Conservation (phyloP, 2,329 filamentous ascomycete species). For the Ophiostoma ulmi region DNA sequence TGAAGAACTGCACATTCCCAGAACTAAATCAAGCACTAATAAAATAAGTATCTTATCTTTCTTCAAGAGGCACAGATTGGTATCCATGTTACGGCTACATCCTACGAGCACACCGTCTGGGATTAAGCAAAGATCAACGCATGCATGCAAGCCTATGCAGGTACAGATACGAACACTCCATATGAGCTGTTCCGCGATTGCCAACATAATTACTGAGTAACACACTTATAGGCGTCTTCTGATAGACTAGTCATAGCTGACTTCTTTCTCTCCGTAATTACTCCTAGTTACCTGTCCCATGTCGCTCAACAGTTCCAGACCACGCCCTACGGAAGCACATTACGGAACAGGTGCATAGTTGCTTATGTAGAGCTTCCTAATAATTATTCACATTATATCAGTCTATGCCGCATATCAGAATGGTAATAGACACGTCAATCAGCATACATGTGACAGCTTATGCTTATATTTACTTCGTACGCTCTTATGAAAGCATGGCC, state of each 20-base stretch:
- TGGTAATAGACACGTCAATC: neutral
- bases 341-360: neutral
- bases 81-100: neutral
- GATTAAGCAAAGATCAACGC: neutral
- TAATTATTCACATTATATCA: neutral
- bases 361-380: neutral
- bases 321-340: neutral
- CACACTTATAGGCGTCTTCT: neutral
- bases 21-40: too few species aligned
- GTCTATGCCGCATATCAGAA: neutral
- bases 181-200: neutral
- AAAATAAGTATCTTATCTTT: too few species aligned
- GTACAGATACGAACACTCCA: slow-evolving; percentile 15
- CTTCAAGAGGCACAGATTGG: too few species aligned
- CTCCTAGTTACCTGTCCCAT: neutral
- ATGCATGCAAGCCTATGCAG: slow-evolving; percentile 16
- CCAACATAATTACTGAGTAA: neutral
- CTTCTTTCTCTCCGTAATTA: neutral
- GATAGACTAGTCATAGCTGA: neutral
- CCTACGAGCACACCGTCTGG: neutral
- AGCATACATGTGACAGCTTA: neutral
- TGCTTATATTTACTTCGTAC: neutral
- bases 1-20: neutral
- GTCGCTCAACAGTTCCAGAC: neutral
- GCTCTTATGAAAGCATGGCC: neutral